Base-by-base conservation (phyloP, 2,329 filamentous ascomycete genomes). In the Furcasterigmium sp. region DNA sequence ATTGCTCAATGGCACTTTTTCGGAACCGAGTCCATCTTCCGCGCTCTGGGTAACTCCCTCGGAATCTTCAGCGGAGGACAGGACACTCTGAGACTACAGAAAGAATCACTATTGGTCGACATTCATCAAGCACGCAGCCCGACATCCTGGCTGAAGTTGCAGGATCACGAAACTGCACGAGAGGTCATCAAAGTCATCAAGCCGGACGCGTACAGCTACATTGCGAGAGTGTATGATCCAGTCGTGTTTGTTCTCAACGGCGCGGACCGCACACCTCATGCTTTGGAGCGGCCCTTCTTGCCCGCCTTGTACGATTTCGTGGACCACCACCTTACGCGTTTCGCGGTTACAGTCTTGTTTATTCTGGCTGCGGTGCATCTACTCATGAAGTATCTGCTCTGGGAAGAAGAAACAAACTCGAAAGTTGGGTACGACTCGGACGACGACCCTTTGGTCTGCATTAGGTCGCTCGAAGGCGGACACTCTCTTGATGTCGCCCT, bases 1-100 rank as follows among this genome's bases (percentile, higher is more conserved):
- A 79, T 84, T 35, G 78, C 87, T 1, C 87, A 91, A 52, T 87
- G 82, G 73, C 87, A 91, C 55, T 90, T 90, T 51, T 85, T 86
- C 49, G 82, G 84, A 37, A 74, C 75, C 38, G 73, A 75, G 42
- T 73, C 70, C 38, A 52, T 74, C 17, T 44, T 61, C 18, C 61
- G 60, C 41, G 57, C 62, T 25, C 25, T 67, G 15, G 52, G 58
- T 9, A 35, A 35, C 8, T 35, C 32, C 5, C n/a, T 41, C 20
- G 20, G 29, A 11, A 61, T 64, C 7, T 49, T 73, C 13, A 53
- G 56, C 28, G 15, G 29, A 8, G 25, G 8, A 9, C 3, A 18
- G n/a, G 53, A 59, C 23, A 46, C 56, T 28, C 49, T 15, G 30
- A 43, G 28, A 7, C 41, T 46, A 29, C 41, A 55, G 10, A 57